Conservation (phyloP, 2,329 filamentous ascomycete genomes). For the Talaromyces albobiverticillius region DNA sequence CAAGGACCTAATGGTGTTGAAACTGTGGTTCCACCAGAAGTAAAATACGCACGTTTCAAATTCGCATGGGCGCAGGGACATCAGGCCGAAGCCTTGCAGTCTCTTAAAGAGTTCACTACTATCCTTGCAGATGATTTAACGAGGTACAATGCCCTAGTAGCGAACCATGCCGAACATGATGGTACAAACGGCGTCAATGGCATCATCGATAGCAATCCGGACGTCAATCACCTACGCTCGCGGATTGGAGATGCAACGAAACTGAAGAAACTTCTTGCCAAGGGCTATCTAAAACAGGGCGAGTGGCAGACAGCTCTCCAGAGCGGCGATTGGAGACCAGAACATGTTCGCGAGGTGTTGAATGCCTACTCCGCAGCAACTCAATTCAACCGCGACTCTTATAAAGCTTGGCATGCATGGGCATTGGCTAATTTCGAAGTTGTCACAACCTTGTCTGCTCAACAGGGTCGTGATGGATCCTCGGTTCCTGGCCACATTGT, state of each 20-base stretch:
- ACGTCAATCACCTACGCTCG: slow-evolving; percentile 36
- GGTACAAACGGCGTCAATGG: slow-evolving; percentile 50
- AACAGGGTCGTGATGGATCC: slow-evolving; percentile 57
- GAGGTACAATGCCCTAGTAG: slow-evolving; percentile 41
- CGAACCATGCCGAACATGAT: slow-evolving; percentile 36
- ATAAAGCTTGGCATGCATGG: slow-evolving; percentile 99
- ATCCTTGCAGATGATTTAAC: slow-evolving; percentile 59
- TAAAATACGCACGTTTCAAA: slow-evolving; percentile 95
- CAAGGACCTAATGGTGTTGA: slow-evolving; percentile 41
- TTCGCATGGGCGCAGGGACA: slow-evolving; percentile 86
- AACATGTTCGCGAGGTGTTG: slow-evolving; percentile 82
- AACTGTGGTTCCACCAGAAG: slow-evolving; percentile 60
- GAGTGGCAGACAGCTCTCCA: slow-evolving; percentile 91
- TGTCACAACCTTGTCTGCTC: slow-evolving; percentile 73
- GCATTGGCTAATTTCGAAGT: slow-evolving; percentile 98
- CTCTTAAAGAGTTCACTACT: slow-evolving; percentile 61
- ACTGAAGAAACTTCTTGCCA: slow-evolving; percentile 72
- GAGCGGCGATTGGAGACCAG: slow-evolving; percentile 83
- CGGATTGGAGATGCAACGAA: slow-evolving; percentile 52
- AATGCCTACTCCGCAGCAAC: slow-evolving; percentile 90
- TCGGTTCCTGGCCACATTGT: slow-evolving; percentile 66
- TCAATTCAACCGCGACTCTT: slow-evolving; percentile 90
- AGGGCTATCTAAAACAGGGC: slow-evolving; percentile 93
- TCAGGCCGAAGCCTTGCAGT: slow-evolving; percentile 61
- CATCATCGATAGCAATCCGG: slow-evolving; percentile 38